These are phyloP conservation scores for Canna indica DNA, from an alignment of 176 grass and related monocot species.

Conservation along the genomic window DNA sequence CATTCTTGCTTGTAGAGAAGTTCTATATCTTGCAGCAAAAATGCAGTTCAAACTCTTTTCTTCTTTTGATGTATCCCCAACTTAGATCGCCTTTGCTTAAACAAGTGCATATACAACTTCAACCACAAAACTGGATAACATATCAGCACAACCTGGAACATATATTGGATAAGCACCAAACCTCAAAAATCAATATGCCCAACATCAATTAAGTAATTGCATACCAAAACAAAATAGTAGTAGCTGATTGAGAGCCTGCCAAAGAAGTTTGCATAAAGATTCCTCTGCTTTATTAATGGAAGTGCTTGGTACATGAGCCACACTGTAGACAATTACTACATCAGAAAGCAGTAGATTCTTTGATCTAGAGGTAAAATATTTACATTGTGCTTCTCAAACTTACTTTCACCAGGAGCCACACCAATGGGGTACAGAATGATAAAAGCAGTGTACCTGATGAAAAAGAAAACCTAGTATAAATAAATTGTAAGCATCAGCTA, in stretches of 20 bases:
- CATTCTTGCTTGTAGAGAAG: no score
- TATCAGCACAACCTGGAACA: constrained; percentile 45
- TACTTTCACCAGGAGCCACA: constrained; percentile 89
- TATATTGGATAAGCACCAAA: not conserved
- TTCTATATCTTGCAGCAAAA: no score
- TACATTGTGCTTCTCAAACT: constrained; percentile 17
- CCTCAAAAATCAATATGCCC: not conserved
- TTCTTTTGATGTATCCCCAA: constrained; percentile 38
- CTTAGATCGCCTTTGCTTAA: constrained; percentile 77
- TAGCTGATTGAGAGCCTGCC: constrained; percentile 65
- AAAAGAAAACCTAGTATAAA: not conserved
- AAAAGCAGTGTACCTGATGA: constrained; percentile 85
- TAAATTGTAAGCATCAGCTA: not conserved
- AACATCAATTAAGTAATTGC: not conserved
- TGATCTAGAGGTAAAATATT: not conserved
- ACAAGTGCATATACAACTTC: constrained; percentile 81
- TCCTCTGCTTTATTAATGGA: constrained; percentile 59
- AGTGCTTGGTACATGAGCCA: constrained; percentile 87
- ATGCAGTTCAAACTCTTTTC: constrained; percentile 49
- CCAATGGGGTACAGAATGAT: constrained; percentile 84
- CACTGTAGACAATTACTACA: constrained; percentile 30
- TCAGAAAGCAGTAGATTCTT: constrained; percentile 4
- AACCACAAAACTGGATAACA: constrained; percentile 73
- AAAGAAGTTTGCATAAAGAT: constrained; percentile 65
- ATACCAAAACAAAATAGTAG: constrained; percentile 62